Percentiles rank a stretch among this genome's conserved stretches.
These are phyloP conservation scores for Mucor racemosus DNA, from an alignment of 371 early-diverging fungal species.

Conservation along the genomic window DNA sequence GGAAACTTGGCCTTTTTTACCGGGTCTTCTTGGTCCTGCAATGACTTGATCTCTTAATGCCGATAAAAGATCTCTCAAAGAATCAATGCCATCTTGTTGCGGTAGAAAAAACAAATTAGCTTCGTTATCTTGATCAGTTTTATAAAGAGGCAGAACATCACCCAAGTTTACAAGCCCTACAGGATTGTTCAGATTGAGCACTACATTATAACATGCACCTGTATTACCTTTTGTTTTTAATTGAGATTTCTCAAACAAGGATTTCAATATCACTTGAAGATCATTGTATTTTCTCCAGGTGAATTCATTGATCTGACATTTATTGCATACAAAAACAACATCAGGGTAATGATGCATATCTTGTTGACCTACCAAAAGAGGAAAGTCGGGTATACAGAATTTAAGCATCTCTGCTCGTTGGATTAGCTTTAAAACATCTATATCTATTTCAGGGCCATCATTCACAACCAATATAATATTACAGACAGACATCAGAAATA, in stretches of 20 bases:
- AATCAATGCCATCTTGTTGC: slow-evolving; percentile 24
- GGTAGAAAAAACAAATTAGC: slow-evolving; percentile 40
- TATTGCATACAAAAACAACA: slow-evolving; percentile 59
- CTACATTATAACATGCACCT: background rate
- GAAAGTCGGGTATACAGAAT: slow-evolving; percentile 52
- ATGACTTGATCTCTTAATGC: slow-evolving; percentile 55
- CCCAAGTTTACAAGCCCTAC: slow-evolving; percentile 40
- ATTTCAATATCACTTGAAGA: slow-evolving; percentile 25
- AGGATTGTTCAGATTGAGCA: background rate
- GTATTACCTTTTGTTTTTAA: slow-evolving; percentile 49
- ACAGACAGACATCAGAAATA: slow-evolving; percentile 70
- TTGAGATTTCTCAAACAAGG: slow-evolving; percentile 43
- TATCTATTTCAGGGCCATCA: slow-evolving; percentile 56
- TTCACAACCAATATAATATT: slow-evolving; percentile 69
- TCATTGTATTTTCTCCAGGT: slow-evolving; percentile 29
- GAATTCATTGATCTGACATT: slow-evolving; percentile 41
- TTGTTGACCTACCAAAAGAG: slow-evolving; percentile 29
- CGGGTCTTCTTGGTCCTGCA: slow-evolving; percentile 49
- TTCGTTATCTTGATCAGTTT: background rate
- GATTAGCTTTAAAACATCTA: slow-evolving; percentile 48
- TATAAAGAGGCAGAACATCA: slow-evolving; percentile 32
- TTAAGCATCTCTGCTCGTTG: slow-evolving; percentile 61
- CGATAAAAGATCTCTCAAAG: slow-evolving; percentile 37
- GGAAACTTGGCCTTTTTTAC: slow-evolving; percentile 55
- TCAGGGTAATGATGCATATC: slow-evolving; percentile 50